Conservation (phyloP, 768 basidiomycete species). For the Termitomyces sp. region DNA sequence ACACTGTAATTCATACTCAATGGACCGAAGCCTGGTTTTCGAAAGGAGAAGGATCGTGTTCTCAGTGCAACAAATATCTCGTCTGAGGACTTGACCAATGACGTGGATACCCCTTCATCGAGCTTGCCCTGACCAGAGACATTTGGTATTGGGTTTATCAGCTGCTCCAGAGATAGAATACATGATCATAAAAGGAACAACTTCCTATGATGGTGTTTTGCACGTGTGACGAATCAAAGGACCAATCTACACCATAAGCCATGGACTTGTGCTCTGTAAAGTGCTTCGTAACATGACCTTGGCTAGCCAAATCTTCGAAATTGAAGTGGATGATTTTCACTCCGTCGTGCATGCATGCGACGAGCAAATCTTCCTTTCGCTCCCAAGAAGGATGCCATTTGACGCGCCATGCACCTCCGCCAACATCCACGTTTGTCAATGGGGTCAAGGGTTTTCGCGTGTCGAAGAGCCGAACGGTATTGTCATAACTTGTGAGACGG, state of each 20-base stretch:
- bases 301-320: conserved; percentile 26
- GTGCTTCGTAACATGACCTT: conserved; percentile 30
- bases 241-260: conserved; percentile 95
- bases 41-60: conserved; percentile 36
- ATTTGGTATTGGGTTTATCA: conserved; percentile 25
- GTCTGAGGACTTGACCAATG: background rate
- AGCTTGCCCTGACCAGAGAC: background rate
- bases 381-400: conserved; percentile 84
- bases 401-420: conserved; percentile 93
- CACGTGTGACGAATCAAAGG: conserved; percentile 29
- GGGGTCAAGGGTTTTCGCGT: conserved; percentile 57
- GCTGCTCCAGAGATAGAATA: conserved; percentile 72
- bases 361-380: conserved; percentile 71
- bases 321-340: conserved; percentile 74
- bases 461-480: conserved; percentile 78
- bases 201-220: conserved; percentile 63
- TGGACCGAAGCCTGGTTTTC: conserved; percentile 50
- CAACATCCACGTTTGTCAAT: conserved; percentile 57
- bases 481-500: conserved; percentile 61
- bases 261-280: conserved; percentile 78
- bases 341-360: conserved; percentile 63
- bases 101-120: background rate
- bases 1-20: conserved; percentile 59
- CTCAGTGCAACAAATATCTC: conserved; percentile 10
- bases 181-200: conserved; percentile 58